Evolutionary conservation across 371 early-diverging fungal species (phyloP).

Genomic region (Mortierella sp.): DNA sequence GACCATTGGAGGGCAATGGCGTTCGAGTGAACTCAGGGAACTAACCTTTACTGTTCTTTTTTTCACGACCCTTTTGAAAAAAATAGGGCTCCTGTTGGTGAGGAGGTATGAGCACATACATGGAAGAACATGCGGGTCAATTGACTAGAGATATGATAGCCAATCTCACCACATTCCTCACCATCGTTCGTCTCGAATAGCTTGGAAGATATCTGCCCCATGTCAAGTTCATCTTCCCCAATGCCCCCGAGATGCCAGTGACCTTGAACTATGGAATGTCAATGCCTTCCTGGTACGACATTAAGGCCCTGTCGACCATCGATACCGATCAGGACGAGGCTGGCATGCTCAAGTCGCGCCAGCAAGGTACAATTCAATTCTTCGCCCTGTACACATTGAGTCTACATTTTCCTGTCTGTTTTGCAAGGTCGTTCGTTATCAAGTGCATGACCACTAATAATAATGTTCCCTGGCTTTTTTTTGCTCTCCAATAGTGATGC

Average conservation of each 20-base stretch:
- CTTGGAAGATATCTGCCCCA: conserved; percentile 70
- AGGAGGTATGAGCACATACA: conserved; percentile 61
- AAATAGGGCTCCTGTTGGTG: conserved; percentile 71
- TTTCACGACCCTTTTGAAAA: conserved; percentile 25
- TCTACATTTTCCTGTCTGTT: no score
- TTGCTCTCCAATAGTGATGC: conserved; percentile 65
- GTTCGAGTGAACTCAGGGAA: conserved; percentile 9
- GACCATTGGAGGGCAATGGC: conserved; percentile 36
- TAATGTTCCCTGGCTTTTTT: not conserved
- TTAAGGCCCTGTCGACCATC: conserved; percentile 68
- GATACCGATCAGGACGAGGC: conserved; percentile 79
- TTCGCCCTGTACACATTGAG: no score
- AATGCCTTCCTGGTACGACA: conserved; percentile 93
- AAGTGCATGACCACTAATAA: no score
- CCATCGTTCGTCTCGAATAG: conserved; percentile 6
- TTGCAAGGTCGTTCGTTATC: no score
- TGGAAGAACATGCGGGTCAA: not conserved
- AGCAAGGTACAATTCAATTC: conserved; percentile 59
- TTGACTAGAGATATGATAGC: not conserved
- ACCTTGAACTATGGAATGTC: conserved; percentile 86
- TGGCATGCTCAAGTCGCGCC: conserved; percentile 79
- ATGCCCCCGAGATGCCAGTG: conserved; percentile 87
- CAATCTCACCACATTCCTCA: conserved; percentile 5
- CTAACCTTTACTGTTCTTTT: conserved; percentile 12
- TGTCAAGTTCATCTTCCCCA: conserved; percentile 88